Evolutionary conservation across 371 early-diverging fungal species (phyloP).

Genomic region (Mycotypha africana): DNA sequence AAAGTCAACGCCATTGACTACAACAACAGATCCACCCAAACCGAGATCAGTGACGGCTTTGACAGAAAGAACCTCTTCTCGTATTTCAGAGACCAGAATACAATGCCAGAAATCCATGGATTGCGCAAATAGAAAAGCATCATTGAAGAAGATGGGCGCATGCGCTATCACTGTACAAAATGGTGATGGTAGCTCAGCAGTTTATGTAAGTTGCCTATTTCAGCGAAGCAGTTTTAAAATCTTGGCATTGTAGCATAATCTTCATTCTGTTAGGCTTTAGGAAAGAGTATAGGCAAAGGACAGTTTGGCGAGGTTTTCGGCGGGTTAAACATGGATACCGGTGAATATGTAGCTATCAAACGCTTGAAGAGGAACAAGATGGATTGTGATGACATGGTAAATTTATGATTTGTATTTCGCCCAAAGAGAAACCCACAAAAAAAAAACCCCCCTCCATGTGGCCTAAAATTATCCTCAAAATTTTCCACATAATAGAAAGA

Average conservation of each 20-base stretch:
- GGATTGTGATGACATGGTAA: constrained; percentile 56
- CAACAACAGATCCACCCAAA: neutral
- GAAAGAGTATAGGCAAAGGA: constrained; percentile 89
- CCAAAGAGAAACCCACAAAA: too few species aligned
- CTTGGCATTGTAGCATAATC: neutral
- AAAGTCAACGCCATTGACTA: constrained; percentile 9
- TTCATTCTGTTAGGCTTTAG: constrained; percentile 54
- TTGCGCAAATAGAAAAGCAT: constrained; percentile 13
- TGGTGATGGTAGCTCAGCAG: constrained; percentile 9
- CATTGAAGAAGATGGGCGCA: constrained; percentile 21
- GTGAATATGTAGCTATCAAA: constrained; percentile 87
- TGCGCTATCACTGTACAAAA: constrained; percentile 12
- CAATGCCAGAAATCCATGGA: neutral
- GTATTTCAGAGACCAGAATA: neutral
- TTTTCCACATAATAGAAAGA: constrained; percentile 60
- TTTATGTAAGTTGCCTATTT: constrained; percentile 15
- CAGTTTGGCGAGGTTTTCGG: constrained; percentile 86
- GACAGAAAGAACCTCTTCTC: neutral
- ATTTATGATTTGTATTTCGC: too few species aligned
- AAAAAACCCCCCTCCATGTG: too few species aligned
- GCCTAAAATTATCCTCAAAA: too few species aligned
- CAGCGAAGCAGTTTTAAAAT: neutral
- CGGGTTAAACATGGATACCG: constrained; percentile 79
- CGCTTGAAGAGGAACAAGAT: constrained; percentile 65
- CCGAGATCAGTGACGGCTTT: too few species aligned